These are phyloP conservation scores for Tremella yokohamensis DNA, from an alignment of 768 basidiomycete genomes.

Conservation along the genomic window DNA sequence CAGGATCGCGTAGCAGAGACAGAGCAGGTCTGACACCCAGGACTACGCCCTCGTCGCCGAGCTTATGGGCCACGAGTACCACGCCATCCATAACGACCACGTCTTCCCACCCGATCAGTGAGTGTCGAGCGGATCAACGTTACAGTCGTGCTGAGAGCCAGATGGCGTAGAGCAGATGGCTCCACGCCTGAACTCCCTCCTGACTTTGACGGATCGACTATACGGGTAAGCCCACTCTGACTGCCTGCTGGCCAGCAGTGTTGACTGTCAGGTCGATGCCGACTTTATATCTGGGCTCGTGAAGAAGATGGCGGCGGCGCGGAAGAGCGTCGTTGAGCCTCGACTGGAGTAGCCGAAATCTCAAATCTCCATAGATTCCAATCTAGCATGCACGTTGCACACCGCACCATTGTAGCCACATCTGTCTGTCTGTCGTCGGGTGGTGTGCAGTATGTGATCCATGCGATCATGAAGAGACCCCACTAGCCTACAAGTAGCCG, in stretches of 20 bases:
- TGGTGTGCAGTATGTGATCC: constrained; percentile 1
- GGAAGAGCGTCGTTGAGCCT: not conserved
- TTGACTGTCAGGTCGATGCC: not conserved
- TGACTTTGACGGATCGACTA: not conserved
- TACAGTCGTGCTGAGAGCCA: not conserved
- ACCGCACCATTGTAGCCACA: not conserved
- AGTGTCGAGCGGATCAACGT: not conserved
- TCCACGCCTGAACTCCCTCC: not conserved
- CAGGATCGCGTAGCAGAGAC: not conserved
- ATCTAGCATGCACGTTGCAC: not conserved
- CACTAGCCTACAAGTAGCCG: constrained; percentile 12
- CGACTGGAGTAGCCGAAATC: not conserved
- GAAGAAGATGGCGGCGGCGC: constrained; percentile 2
- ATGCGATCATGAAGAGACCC: not conserved
- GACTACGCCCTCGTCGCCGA: constrained; percentile 36
- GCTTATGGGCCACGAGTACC: constrained; percentile 39
- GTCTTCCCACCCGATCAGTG: constrained; percentile 1
- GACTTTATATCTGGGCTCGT: not conserved
- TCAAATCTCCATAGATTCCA: not conserved
- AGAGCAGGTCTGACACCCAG: constrained; percentile 10
- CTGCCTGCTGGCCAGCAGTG: too few species aligned
- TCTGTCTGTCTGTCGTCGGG: not conserved
- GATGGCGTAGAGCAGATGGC: constrained; percentile 2
- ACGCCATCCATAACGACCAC: constrained; percentile 33
- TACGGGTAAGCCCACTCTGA: not conserved